Evolutionary conservation across 2,329 filamentous ascomycete genomes (phyloP).

Genomic region (Microdochium trichocladiopsis): DNA sequence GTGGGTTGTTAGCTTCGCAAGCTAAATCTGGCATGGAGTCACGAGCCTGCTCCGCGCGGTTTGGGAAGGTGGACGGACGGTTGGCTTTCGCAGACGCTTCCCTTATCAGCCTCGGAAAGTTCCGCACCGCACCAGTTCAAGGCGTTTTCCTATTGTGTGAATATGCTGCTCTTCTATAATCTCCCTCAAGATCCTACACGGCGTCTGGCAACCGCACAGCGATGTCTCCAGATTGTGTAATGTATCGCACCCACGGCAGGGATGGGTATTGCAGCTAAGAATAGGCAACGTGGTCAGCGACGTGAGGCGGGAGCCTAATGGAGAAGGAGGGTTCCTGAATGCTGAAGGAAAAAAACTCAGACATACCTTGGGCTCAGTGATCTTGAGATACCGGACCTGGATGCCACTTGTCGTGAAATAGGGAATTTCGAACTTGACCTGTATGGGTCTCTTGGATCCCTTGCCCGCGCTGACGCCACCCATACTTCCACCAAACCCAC

Average conservation of each 20-base stretch:
- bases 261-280: slow-evolving; percentile 94
- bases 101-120: too few relatives aligned
- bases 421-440: slow-evolving; percentile 99
- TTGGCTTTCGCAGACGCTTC: too few relatives aligned
- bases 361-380: slow-evolving; percentile 95
- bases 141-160: background rate
- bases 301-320: too few relatives aligned
- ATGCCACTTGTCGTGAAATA: slow-evolving; percentile 99
- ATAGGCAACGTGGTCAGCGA: background rate
- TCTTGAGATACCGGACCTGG: slow-evolving; percentile 97
- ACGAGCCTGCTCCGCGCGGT: too few relatives aligned
- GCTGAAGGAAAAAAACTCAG: too few relatives aligned
- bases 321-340: too few relatives aligned
- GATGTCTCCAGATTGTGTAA: slow-evolving; percentile 96
- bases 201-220: slow-evolving; percentile 91
- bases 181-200: slow-evolving; percentile 38
- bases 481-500: slow-evolving; percentile 95
- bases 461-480: slow-evolving; percentile 81
- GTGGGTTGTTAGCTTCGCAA: too few relatives aligned
- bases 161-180: background rate
- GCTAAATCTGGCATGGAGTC: too few relatives aligned
- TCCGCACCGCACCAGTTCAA: background rate
- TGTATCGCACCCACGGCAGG: slow-evolving; percentile 95
- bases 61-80: too few relatives aligned
- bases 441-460: slow-evolving; percentile 87